Evolutionary conservation across 768 basidiomycete species (phyloP).

Genomic region (Leccinum uliginosum): DNA sequence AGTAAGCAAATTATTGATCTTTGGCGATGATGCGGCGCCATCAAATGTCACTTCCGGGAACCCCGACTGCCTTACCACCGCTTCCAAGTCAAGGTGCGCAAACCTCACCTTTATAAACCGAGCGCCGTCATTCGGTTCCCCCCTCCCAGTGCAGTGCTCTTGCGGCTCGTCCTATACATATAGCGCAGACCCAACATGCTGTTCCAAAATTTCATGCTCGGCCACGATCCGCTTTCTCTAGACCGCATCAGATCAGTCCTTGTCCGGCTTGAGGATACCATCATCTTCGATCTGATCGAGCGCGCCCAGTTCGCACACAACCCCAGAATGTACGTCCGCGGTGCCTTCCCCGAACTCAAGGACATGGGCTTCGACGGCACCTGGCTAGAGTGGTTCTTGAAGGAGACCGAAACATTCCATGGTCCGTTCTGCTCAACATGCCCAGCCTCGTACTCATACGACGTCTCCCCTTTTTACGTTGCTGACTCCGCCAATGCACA

Average conservation of each 20-base stretch:
- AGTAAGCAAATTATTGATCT: too few species aligned
- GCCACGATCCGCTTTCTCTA: conserved; percentile 76
- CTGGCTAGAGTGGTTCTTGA: conserved; percentile 98
- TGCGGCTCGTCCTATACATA: conserved; percentile 11
- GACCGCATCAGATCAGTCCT: conserved; percentile 85
- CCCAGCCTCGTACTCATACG: not conserved
- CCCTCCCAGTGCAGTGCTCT: not conserved
- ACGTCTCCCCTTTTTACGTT: not conserved
- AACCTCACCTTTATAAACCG: conserved; percentile 16
- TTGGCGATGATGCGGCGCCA: too few species aligned
- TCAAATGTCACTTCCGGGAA: too few species aligned
- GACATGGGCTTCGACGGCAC: conserved; percentile 74
- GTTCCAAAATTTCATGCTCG: conserved; percentile 63
- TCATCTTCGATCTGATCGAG: conserved; percentile 97
- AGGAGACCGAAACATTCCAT: conserved; percentile 92
- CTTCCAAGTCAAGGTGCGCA: not conserved
- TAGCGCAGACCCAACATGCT: conserved; percentile 36
- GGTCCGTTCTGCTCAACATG: conserved; percentile 49
- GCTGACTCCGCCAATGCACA: conserved; percentile 27
- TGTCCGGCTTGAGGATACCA: conserved; percentile 92
- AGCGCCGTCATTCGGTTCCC: not conserved
- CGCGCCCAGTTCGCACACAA: conserved; percentile 96
- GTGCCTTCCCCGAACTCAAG: conserved; percentile 73
- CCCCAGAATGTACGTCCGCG: conserved; percentile 78
- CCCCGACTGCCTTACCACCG: not conserved